phyloP scores from a whole-genome alignment of 345 rosid genomes.

The Eucalyptus melliodora region DNA sequence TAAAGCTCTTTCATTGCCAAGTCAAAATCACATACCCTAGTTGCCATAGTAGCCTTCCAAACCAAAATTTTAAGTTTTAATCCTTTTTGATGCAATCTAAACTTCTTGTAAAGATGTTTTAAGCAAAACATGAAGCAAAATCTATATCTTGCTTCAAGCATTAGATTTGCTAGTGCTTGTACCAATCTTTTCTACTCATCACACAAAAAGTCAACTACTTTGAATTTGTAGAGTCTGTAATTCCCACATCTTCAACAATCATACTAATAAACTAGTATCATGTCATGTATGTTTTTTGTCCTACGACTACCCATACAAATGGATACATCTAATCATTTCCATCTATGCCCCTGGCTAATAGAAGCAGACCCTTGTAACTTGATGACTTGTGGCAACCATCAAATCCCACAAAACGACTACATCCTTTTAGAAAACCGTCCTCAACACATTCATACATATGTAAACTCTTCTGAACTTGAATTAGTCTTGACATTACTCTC shows the following conservation, averaged over 20 bases:
- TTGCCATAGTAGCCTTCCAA: not conserved
- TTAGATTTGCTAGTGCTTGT: not conserved
- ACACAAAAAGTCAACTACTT: not conserved
- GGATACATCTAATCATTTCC: not conserved
- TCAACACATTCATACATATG: not conserved
- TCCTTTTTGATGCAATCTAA: no score
- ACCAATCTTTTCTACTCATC: not conserved
- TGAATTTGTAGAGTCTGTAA: no score
- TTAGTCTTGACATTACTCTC: not conserved
- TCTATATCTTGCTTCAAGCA: not conserved
- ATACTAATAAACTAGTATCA: not conserved
- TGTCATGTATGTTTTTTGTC: not conserved
- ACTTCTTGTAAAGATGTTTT: no score
- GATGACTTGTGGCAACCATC: not conserved
- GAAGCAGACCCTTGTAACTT: fast-evolving
- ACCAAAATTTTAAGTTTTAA: not conserved
- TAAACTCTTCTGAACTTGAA: not conserved
- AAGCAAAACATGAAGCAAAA: no score
- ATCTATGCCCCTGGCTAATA: not conserved
- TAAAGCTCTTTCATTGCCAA: not conserved
- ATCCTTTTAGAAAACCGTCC: no score
- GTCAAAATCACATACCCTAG: not conserved
- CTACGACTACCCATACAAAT: not conserved
- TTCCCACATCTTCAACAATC: no score
- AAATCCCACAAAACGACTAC: not conserved